Percentiles rank a stretch among this genome's conserved stretches.
These are phyloP conservation scores for Wolfiporia cocos DNA, from an alignment of 1,284 basidiomycete genomes.

Conservation along the genomic window DNA sequence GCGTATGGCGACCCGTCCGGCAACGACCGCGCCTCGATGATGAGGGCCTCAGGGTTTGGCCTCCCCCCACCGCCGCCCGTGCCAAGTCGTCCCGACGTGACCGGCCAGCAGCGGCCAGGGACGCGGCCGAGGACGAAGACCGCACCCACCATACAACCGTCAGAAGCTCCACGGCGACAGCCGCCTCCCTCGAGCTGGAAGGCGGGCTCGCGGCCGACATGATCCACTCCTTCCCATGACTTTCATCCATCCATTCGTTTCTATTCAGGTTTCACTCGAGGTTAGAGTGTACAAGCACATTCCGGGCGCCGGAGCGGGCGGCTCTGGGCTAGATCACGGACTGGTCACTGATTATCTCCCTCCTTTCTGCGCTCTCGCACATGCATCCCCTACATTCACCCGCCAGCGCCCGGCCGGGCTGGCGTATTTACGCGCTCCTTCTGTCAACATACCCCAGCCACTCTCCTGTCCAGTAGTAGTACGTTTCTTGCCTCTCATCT, in stretches of 20 bases:
- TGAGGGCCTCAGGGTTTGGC: slow-evolving; percentile 19
- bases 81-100: slow-evolving; percentile 21
- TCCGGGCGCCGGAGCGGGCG: too few relatives aligned
- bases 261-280: not conserved
- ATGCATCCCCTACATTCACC: not conserved
- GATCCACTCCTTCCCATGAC: not conserved
- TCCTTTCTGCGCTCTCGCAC: not conserved
- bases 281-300: too few relatives aligned
- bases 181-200: slow-evolving; percentile 63
- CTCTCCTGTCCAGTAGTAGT: too few relatives aligned
- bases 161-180: slow-evolving; percentile 20
- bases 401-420: not conserved
- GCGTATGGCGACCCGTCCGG: slow-evolving; percentile 50
- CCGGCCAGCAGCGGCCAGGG: slow-evolving; percentile 15
- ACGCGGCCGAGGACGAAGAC: slow-evolving; percentile 47
- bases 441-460: not conserved
- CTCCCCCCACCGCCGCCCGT: slow-evolving; percentile 14
- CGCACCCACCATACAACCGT: slow-evolving; percentile 37
- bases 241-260: not conserved
- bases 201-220: slow-evolving; percentile 14
- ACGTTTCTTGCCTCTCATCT: too few relatives aligned
- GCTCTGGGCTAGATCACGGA: not conserved
- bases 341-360: not conserved
- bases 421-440: slow-evolving; percentile 1
- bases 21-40: slow-evolving; percentile 27